Conservation (phyloP, 352 stramenopile genomes). For the Plasmopara viticola region DNA sequence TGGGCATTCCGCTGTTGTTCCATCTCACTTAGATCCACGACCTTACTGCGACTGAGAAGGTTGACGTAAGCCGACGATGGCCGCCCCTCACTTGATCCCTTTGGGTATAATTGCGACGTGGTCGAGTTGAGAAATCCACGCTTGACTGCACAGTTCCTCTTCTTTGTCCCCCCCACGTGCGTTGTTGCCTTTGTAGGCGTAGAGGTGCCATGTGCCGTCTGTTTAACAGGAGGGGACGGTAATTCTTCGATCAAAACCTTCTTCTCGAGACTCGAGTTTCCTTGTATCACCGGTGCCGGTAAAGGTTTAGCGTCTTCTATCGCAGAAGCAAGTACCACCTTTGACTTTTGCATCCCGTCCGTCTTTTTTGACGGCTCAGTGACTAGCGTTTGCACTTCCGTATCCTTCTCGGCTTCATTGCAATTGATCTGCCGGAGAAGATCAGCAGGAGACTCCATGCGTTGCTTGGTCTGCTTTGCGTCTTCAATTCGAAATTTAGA, state of each 20-base stretch:
- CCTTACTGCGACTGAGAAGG: slow-evolving; percentile 68
- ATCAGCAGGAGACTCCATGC: slow-evolving; percentile 43
- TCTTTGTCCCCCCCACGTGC: slow-evolving; percentile 7
- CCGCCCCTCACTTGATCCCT: slow-evolving; percentile 56
- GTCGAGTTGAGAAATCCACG: slow-evolving; percentile 68
- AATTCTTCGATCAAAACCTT: slow-evolving; percentile 50
- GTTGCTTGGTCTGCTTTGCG: slow-evolving; percentile 14
- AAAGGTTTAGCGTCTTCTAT: slow-evolving; percentile 4
- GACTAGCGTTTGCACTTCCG: slow-evolving; percentile 6
- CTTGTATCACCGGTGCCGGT: slow-evolving; percentile 7
- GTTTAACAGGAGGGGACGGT: slow-evolving; percentile 13
- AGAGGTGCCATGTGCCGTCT: background rate
- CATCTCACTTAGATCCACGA: slow-evolving; percentile 61
- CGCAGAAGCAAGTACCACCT: slow-evolving; percentile 10
- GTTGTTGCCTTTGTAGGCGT: background rate
- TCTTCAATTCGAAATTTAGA: slow-evolving; percentile 66
- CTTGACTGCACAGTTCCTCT: slow-evolving; percentile 39
- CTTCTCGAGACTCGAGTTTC: slow-evolving; percentile 2
- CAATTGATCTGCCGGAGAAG: slow-evolving; percentile 48
- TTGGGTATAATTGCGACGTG: slow-evolving; percentile 60
- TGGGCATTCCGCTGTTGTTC: slow-evolving; percentile 34
- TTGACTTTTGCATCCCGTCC: background rate
- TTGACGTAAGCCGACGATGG: slow-evolving; percentile 75
- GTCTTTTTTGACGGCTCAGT: slow-evolving; percentile 14
- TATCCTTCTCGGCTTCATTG: slow-evolving; percentile 19